Percentiles rank a stretch among this genome's conserved stretches.
phyloP scores from a whole-genome alignment of 176 grass and related monocot species.

The Miscanthus lutarioriparius region DNA sequence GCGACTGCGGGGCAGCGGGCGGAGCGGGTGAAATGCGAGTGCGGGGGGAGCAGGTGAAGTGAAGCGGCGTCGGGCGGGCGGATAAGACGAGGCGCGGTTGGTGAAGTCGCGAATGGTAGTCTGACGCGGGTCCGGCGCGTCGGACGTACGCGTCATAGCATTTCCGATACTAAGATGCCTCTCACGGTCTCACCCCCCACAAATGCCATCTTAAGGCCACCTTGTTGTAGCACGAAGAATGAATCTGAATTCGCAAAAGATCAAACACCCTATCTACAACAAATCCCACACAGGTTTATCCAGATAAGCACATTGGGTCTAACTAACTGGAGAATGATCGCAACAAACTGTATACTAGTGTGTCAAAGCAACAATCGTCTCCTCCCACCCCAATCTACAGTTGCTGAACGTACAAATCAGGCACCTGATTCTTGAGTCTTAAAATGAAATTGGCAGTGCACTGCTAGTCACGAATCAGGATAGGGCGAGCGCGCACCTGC shows the following conservation, averaged over 20 bases:
- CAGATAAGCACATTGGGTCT: neutral
- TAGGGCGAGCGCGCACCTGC: slow-evolving; percentile 49
- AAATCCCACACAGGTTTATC: neutral
- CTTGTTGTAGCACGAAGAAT: neutral
- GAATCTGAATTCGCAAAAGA: neutral
- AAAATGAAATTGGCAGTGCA: neutral
- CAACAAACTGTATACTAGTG: neutral
- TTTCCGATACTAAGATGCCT: neutral
- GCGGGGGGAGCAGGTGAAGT: no score
- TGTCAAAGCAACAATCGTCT: neutral
- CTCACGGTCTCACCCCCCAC: neutral
- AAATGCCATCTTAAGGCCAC: neutral
- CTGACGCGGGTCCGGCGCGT: no score
- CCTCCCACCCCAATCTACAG: neutral
- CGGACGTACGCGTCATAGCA: no score
- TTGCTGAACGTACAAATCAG: neutral
- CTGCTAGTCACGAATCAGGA: neutral
- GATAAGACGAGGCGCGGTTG: no score
- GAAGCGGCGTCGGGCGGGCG: no score
- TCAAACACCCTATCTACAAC: neutral
- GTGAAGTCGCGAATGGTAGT: no score
- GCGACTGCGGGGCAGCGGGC: no score
- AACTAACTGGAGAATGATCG: neutral
- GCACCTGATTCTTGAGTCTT: neutral
- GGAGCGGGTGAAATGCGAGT: no score